Evolutionary conservation across 2,329 filamentous ascomycete genomes (phyloP).

Genomic region (Penicillium sp.): DNA sequence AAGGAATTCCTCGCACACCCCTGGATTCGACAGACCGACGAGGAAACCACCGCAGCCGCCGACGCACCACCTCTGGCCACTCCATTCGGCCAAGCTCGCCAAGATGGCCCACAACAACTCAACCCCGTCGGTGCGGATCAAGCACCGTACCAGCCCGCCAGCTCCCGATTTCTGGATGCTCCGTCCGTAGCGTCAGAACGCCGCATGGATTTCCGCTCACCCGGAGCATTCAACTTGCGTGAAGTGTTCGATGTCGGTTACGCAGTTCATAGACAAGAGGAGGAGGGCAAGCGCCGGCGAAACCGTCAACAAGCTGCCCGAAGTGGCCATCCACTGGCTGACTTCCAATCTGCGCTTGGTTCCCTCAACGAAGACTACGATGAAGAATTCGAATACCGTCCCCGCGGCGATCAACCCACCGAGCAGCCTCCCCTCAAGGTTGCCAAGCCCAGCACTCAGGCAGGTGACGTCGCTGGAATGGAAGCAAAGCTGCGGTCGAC

Average conservation of each 20-base stretch:
- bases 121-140: slow-evolving; percentile 50
- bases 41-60: slow-evolving; percentile 66
- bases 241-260: slow-evolving; percentile 99
- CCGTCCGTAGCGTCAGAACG: slow-evolving; percentile 59
- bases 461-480: slow-evolving; percentile 67
- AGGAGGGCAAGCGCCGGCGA: slow-evolving; percentile 89
- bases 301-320: slow-evolving; percentile 69
- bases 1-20: slow-evolving; percentile 91
- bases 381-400: slow-evolving; percentile 58
- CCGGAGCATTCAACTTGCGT: slow-evolving; percentile 89
- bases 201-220: slow-evolving; percentile 89
- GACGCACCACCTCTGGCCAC: slow-evolving; percentile 74
- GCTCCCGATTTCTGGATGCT: slow-evolving; percentile 59
- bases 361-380: slow-evolving; percentile 65
- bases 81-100: slow-evolving; percentile 57
- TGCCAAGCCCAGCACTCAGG: slow-evolving; percentile 61
- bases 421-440: slow-evolving; percentile 63
- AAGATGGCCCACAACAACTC: slow-evolving; percentile 59
- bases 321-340: slow-evolving; percentile 55
- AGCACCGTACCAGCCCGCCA: slow-evolving; percentile 49
- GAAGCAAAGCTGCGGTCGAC: slow-evolving; percentile 87
- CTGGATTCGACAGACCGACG: slow-evolving; percentile 77
- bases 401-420: slow-evolving; percentile 51
- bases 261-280: slow-evolving; percentile 93
- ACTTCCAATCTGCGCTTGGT: slow-evolving; percentile 65